These are phyloP conservation scores for Cladosporium colombiae DNA, from an alignment of 2,329 filamentous ascomycete species.

Conservation along the genomic window DNA sequence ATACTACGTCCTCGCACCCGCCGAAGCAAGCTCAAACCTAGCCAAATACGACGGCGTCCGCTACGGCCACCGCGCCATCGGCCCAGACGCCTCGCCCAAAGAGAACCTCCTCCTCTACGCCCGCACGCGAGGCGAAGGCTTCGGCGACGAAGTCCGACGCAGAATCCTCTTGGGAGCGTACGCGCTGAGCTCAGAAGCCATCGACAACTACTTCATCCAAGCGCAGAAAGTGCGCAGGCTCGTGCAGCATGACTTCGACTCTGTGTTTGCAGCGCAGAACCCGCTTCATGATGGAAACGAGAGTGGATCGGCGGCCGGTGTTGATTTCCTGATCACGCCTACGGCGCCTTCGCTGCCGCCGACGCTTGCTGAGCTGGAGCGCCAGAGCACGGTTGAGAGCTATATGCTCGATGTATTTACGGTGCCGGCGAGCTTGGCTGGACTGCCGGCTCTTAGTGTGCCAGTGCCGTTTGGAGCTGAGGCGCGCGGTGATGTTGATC, in stretches of 20 bases:
- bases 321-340: constrained; percentile 86
- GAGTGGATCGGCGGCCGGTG: constrained; percentile 57
- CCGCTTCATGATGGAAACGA: constrained; percentile 56
- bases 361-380: constrained; percentile 57
- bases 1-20: constrained; percentile 93
- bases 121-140: constrained; percentile 68
- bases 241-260: constrained; percentile 83
- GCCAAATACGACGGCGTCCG: constrained; percentile 97
- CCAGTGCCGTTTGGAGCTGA: constrained; percentile 56
- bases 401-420: constrained; percentile 97
- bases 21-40: constrained; percentile 92
- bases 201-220: constrained; percentile 95
- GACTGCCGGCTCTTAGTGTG: constrained; percentile 83
- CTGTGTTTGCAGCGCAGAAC: constrained; percentile 70
- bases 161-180: constrained; percentile 89
- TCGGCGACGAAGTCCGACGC: constrained; percentile 82
- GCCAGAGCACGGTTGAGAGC: constrained; percentile 63
- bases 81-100: constrained; percentile 51
- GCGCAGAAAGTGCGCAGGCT: constrained; percentile 84
- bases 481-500: constrained; percentile 23
- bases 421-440: constrained; percentile 89
- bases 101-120: constrained; percentile 62
- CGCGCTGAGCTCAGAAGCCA: constrained; percentile 82
- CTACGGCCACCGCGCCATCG: constrained; percentile 66
- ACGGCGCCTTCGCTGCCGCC: constrained; percentile 80